Base-by-base conservation (phyloP, 1,139 yeast species). In the Wickerhamiella pararugosa region DNA sequence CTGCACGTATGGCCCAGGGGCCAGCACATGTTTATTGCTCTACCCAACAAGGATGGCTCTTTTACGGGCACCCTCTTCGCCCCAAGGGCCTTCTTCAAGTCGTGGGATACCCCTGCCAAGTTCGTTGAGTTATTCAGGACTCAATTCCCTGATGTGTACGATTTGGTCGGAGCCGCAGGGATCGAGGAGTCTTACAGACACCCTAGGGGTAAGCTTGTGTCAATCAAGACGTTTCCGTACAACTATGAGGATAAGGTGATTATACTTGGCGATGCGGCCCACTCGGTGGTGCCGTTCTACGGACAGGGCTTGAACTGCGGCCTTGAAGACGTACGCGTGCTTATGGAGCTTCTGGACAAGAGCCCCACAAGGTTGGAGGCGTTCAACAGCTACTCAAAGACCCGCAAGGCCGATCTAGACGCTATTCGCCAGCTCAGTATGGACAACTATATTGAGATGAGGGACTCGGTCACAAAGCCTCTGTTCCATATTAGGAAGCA, bases 291-390 rank as follows among this genome's bases (percentile, higher is more conserved):
- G 4, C 97, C 97, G 9, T 87, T 87, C 57, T 87, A 86, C 54
- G 96, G 96, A 6, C 97, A 87, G 59, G 97, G 97, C 3, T 80
- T 87, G 92, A 87, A 87, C 58, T 83, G 95, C 56, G 97, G 97
- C 1, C 80, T 87, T 56, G 96, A 87, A 59, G 96, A 87, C 53
- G 86, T 86, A 8, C 67, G 77, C 41, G 73, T 78, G 1, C 63
- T 87, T 43, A 64, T 80, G 65, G 68, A 70, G 34, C 58, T 75
- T 10, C 56, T 83, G 37, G 57, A 63, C 25, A 48, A 61, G 39
- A 41, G 50, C 44, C 52, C 45, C 28, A 21, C 41, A 6, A 36
- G 42, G 10, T 32, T 26, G 26, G 10, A 21, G 1, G 79, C 90
- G 0, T 79, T 86, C 52, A 62, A 61, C 26, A 58, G 61, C 39